These are phyloP conservation scores for Acorus gramineus DNA, from an alignment of 106 monocot species.

Conservation along the genomic window DNA sequence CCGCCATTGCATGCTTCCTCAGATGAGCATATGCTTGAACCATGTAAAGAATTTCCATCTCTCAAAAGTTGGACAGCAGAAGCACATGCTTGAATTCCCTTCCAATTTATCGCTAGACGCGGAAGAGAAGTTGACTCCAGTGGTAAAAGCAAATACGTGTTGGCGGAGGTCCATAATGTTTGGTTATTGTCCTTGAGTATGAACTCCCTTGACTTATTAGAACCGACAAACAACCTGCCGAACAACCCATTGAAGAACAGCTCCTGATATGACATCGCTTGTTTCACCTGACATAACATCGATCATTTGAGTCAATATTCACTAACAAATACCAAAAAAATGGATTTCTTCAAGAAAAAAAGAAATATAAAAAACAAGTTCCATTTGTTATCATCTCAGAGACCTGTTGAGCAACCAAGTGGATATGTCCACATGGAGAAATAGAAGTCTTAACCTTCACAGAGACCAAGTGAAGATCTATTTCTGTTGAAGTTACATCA, in stretches of 20 bases:
- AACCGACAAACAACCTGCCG: conserved; percentile 58
- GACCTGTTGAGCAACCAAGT: conserved; percentile 53
- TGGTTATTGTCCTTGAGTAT: conserved; percentile 30
- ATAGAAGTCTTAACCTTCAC: conserved; percentile 58
- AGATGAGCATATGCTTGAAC: background rate
- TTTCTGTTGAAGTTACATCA: conserved; percentile 49
- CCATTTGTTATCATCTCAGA: background rate
- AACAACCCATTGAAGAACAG: conserved; percentile 91
- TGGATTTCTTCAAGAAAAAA: too few species aligned
- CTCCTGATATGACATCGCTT: conserved; percentile 84
- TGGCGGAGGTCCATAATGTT: conserved; percentile 38
- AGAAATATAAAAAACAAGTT: too few species aligned
- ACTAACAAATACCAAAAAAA: too few species aligned
- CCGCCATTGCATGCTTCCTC: background rate
- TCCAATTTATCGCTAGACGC: conserved; percentile 58
- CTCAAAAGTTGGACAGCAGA: conserved; percentile 39
- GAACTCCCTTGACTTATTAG: conserved; percentile 40
- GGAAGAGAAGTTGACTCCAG: conserved; percentile 14
- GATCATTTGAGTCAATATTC: too few species aligned
- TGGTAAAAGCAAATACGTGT: conserved; percentile 83
- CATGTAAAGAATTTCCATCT: conserved; percentile 11
- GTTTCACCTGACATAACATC: conserved; percentile 40
- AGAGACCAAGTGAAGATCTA: conserved; percentile 66
- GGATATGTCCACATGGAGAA: conserved; percentile 55
- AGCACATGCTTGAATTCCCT: conserved; percentile 34